These are phyloP conservation scores for Stemphylium vesicarium DNA, from an alignment of 2,329 filamentous ascomycete species.

Conservation along the genomic window DNA sequence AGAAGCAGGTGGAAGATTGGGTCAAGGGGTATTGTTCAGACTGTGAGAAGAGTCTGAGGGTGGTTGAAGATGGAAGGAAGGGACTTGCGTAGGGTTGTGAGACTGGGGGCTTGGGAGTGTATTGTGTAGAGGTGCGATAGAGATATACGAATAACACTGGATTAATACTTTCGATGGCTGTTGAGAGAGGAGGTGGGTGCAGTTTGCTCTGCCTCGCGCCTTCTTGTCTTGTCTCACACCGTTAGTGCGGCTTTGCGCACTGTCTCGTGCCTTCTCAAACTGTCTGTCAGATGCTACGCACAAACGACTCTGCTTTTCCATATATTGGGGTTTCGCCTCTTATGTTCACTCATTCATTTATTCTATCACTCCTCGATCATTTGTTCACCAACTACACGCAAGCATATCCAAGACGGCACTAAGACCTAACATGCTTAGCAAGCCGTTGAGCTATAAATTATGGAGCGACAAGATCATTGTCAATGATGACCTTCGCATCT, in stretches of 20 bases:
- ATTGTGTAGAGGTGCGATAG: neutral
- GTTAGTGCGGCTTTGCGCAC: too few relatives aligned
- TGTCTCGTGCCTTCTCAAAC: too few relatives aligned
- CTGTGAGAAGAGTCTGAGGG: slow-evolving; percentile 54
- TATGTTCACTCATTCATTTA: slow-evolving; percentile 18
- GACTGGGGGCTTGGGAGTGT: neutral
- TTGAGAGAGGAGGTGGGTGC: neutral
- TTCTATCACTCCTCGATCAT: too few relatives aligned
- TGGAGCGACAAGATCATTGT: too few relatives aligned
- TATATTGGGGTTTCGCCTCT: slow-evolving; percentile 16
- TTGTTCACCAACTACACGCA: neutral
- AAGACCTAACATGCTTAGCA: too few relatives aligned
- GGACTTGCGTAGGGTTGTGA: slow-evolving; percentile 13
- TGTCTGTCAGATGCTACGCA: slow-evolving; percentile 1
- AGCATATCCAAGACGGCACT: too few relatives aligned
- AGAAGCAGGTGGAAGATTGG: slow-evolving; percentile 60
- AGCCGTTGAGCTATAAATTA: too few relatives aligned
- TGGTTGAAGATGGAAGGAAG: slow-evolving; percentile 13
- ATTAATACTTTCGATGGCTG: neutral
- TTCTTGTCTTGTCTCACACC: too few relatives aligned
- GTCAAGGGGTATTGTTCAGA: slow-evolving; percentile 68
- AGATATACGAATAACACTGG: neutral
- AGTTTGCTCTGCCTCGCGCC: neutral
- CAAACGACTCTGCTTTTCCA: slow-evolving; percentile 37
- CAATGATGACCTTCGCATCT: too few relatives aligned